Evolutionary conservation across 2,329 filamentous ascomycete genomes (phyloP).

Genomic region (Huntiella bhutanensis): DNA sequence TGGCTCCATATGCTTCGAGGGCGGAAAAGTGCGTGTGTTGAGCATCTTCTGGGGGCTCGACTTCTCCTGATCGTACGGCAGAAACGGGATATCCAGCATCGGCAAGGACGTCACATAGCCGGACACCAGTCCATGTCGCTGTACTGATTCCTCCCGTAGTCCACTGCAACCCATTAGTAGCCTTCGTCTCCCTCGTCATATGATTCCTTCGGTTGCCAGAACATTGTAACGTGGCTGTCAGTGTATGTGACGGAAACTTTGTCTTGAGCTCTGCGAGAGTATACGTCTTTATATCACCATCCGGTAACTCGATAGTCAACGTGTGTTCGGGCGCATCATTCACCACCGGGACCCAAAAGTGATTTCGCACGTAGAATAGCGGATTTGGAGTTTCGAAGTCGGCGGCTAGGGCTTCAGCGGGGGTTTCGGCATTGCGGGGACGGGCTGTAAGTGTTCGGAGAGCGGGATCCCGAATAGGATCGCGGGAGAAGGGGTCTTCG

Average conservation of each 20-base stretch:
- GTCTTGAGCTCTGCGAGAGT: conserved; percentile 33
- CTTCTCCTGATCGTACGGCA: conserved; percentile 2
- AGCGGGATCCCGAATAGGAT: conserved; percentile 31
- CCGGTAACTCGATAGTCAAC: conserved; percentile 35
- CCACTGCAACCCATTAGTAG: conserved; percentile 41
- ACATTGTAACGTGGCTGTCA: conserved; percentile 40
- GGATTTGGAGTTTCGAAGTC: conserved; percentile 35
- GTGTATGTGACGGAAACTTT: conserved; percentile 29
- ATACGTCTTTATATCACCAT: conserved; percentile 33
- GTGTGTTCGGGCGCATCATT: conserved; percentile 22
- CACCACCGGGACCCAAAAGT: conserved; percentile 42
- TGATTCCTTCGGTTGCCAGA: conserved; percentile 40
- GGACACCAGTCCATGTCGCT: conserved; percentile 38
- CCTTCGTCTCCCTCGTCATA: conserved; percentile 30
- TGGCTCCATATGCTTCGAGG: conserved; percentile 41
- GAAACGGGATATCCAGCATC: conserved; percentile 32
- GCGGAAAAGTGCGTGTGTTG: conserved; percentile 39
- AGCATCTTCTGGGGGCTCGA: conserved; percentile 15
- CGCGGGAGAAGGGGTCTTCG: conserved; percentile 39
- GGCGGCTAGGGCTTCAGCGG: conserved; percentile 25
- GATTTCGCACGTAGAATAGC: conserved; percentile 41
- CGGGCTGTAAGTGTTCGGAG: conserved; percentile 33
- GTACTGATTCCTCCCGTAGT: conserved; percentile 40
- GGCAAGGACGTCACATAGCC: conserved; percentile 33
- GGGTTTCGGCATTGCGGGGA: conserved; percentile 44